Evolutionary conservation across 2,329 filamentous ascomycete genomes (phyloP).

Genomic region (Epichloe sp.): DNA sequence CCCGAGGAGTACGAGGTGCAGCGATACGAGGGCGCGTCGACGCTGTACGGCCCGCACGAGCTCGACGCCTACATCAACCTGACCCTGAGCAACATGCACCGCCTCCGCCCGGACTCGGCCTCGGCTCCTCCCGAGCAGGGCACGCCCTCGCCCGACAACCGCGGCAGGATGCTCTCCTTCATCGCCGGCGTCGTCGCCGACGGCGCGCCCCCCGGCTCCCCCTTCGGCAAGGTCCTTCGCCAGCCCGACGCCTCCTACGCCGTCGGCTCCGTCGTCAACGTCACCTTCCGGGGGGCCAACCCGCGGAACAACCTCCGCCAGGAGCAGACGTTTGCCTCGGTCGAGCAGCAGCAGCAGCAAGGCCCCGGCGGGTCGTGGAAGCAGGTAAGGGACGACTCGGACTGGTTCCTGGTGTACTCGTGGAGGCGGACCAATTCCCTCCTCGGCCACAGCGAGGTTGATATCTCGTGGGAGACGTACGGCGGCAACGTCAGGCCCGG

Average conservation of each 20-base stretch:
- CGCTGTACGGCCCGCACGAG: slow-evolving; percentile 72
- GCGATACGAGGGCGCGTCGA: slow-evolving; percentile 90
- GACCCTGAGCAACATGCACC: slow-evolving; percentile 47
- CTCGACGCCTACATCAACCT: slow-evolving; percentile 81
- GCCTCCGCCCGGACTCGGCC: slow-evolving; percentile 24
- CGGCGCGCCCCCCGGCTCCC: slow-evolving; percentile 46
- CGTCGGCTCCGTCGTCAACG: slow-evolving; percentile 48
- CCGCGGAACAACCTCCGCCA: slow-evolving; percentile 77
- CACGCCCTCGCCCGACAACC: slow-evolving; percentile 63
- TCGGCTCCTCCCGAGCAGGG: slow-evolving; percentile 34
- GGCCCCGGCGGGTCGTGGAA: slow-evolving; percentile 40
- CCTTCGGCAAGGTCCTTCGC: slow-evolving; percentile 54
- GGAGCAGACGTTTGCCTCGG: slow-evolving; percentile 62
- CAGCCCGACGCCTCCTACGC: slow-evolving; percentile 41
- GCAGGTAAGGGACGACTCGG: slow-evolving; percentile 55
- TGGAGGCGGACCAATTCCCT: slow-evolving; percentile 64
- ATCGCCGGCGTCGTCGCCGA: slow-evolving; percentile 72
- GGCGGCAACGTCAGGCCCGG: slow-evolving; percentile 40
- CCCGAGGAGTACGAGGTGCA: slow-evolving; percentile 73
- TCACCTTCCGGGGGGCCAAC: slow-evolving; percentile 73
- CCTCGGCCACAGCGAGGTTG: slow-evolving; percentile 65
- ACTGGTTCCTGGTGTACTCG: slow-evolving; percentile 72
- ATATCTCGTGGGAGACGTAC: slow-evolving; percentile 58
- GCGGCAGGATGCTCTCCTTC: slow-evolving; percentile 61
- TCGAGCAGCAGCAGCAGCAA: slow-evolving; percentile 57